phyloP scores from a whole-genome alignment of 2,329 filamentous ascomycete genomes.

The Scedosporium boydii region DNA sequence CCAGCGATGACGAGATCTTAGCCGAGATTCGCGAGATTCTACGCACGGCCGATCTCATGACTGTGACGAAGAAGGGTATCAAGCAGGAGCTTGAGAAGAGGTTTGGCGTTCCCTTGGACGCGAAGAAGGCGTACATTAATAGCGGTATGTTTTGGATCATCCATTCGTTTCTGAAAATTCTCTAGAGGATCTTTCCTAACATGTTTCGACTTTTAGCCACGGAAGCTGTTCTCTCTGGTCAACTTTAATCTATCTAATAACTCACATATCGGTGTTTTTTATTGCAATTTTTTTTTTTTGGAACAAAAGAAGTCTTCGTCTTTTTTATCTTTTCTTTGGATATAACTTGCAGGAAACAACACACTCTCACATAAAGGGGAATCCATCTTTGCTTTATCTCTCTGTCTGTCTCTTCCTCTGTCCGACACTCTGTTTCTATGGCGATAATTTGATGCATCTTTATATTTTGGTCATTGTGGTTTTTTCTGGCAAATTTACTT shows the following conservation, averaged over 20 bases:
- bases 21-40: constrained; percentile 93
- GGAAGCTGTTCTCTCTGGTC: constrained; percentile 68
- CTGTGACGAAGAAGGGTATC: constrained; percentile 95
- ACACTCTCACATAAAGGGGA: background rate
- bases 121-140: constrained; percentile 87
- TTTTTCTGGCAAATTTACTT: background rate
- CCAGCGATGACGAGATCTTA: constrained; percentile 80
- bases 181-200: constrained; percentile 7
- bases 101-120: constrained; percentile 78
- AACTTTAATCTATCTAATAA: constrained; percentile 40
- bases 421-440: background rate
- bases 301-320: background rate
- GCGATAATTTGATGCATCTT: background rate
- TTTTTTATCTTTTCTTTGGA: background rate
- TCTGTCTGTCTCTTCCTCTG: background rate
- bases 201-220: constrained; percentile 39
- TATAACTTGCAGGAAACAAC: background rate
- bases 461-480: background rate
- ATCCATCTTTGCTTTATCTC: background rate
- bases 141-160: constrained; percentile 54
- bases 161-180: constrained; percentile 3
- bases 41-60: constrained; percentile 89
- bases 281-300: constrained; percentile 2
- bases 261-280: constrained; percentile 4
- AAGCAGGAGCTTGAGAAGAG: constrained; percentile 86